phyloP scores from a whole-genome alignment of 148 eudicot genomes.

The Salicornia ramosissima region DNA sequence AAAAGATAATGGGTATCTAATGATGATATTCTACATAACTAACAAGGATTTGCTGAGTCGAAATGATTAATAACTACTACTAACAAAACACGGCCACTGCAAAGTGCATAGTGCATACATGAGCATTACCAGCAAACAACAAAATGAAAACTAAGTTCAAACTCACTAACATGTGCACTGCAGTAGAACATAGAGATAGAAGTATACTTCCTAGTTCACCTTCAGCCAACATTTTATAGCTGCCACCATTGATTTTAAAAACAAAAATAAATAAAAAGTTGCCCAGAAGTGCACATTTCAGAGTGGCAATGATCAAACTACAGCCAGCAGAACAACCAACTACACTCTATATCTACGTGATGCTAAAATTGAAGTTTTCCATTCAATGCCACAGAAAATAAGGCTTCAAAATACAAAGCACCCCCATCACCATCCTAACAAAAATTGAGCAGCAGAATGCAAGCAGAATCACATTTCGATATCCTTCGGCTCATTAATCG shows the following conservation, averaged over 20 bases:
- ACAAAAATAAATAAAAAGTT: too few relatives aligned
- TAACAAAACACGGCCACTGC: not conserved
- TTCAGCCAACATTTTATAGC: not conserved
- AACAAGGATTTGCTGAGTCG: not conserved
- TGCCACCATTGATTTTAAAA: not conserved
- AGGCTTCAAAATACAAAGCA: constrained; percentile 12
- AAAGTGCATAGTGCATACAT: not conserved
- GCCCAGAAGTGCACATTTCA: constrained; percentile 5
- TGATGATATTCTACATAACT: not conserved
- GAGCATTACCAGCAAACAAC: not conserved
- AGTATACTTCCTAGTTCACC: not conserved
- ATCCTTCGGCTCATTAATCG: constrained; percentile 6
- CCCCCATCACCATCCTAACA: constrained; percentile 14
- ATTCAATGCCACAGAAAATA: constrained; percentile 26
- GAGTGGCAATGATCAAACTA: constrained; percentile 11
- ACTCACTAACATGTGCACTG: not conserved
- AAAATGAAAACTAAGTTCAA: not conserved
- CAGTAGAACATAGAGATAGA: not conserved
- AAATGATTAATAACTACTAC: not conserved
- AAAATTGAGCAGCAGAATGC: constrained; percentile 17
- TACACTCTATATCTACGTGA: constrained; percentile 1
- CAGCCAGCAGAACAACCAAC: not conserved
- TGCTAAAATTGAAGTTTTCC: not conserved
- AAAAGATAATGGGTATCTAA: too few relatives aligned
- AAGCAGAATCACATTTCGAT: constrained; percentile 2